phyloP scores from a whole-genome alignment of 768 basidiomycete species.

The Phlebiopsis flavidoalba region DNA sequence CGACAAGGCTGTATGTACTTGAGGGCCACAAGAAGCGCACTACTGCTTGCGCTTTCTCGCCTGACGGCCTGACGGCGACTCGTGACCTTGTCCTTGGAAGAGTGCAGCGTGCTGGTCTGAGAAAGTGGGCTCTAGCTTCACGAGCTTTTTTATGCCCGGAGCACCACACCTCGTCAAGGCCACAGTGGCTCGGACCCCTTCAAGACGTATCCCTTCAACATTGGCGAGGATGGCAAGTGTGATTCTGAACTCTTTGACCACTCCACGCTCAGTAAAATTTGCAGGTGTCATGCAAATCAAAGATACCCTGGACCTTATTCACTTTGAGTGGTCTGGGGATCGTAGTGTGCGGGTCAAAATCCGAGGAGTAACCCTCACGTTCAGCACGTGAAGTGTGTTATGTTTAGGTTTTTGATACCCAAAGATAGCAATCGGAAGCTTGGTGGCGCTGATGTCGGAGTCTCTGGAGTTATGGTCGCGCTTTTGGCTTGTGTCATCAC shows the following conservation, averaged over 20 bases:
- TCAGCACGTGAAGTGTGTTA: conserved; percentile 53
- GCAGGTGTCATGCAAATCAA: conserved; percentile 53
- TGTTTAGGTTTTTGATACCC: not conserved
- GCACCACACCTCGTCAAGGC: conserved; percentile 84
- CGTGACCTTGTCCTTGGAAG: conserved; percentile 82
- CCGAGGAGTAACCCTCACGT: conserved; percentile 76
- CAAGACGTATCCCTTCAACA: conserved; percentile 81
- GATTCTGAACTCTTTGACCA: not conserved
- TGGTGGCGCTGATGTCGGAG: not conserved
- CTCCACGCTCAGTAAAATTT: not conserved
- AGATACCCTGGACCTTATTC: conserved; percentile 65
- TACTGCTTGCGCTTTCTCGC: conserved; percentile 86
- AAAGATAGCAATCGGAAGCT: not conserved
- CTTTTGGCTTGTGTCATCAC: not conserved
- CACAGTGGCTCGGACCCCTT: conserved; percentile 77
- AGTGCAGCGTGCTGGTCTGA: conserved; percentile 83
- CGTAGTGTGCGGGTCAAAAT: conserved; percentile 82
- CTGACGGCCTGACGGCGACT: conserved; percentile 89
- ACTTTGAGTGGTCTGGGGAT: conserved; percentile 81
- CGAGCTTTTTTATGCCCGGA: conserved; percentile 87
- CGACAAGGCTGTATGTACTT: conserved; percentile 89
- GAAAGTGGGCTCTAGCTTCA: conserved; percentile 91
- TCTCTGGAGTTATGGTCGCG: not conserved
- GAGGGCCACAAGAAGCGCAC: conserved; percentile 84
- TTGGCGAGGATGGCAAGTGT: conserved; percentile 75